A percentile compares a stretch with the other conserved stretches of the same genome.
These are phyloP conservation scores for Pelomyxa schiedti DNA, from an alignment of 78 protist genomes.

Conservation along the genomic window DNA sequence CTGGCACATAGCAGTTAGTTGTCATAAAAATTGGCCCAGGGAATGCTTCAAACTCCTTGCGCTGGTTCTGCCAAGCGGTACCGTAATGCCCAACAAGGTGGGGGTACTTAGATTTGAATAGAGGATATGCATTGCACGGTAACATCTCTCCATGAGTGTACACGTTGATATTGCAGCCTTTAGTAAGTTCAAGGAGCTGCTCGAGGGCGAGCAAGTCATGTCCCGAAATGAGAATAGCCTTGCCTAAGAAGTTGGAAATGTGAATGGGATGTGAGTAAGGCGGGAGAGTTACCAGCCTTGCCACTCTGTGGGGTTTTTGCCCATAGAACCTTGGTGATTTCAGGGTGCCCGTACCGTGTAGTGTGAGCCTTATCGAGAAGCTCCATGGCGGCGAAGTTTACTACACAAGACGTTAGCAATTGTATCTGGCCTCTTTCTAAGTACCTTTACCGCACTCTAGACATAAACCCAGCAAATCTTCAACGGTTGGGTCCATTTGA, in stretches of 20 bases:
- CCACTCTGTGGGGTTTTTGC: background rate
- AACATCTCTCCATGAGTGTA: slow-evolving; percentile 89
- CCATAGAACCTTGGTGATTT: background rate
- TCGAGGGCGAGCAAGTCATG: background rate
- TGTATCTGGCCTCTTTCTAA: too few species aligned
- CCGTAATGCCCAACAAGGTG: slow-evolving; percentile 65
- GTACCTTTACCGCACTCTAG: slow-evolving; percentile 33
- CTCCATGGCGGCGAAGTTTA: background rate
- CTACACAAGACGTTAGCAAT: too few species aligned
- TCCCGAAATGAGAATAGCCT: background rate
- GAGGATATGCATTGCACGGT: slow-evolving; percentile 71
- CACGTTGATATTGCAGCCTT: slow-evolving; percentile 42
- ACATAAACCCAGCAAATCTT: slow-evolving; percentile 3
- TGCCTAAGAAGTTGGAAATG: background rate
- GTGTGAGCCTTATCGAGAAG: background rate
- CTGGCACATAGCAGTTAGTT: slow-evolving; percentile 70
- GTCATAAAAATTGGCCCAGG: slow-evolving; percentile 79
- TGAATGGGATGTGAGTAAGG: too few species aligned
- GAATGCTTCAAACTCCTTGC: slow-evolving; percentile 38
- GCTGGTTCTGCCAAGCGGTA: slow-evolving; percentile 77
- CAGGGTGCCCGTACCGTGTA: background rate
- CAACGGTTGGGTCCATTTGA: background rate
- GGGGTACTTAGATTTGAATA: too few species aligned
- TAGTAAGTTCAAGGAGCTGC: background rate
- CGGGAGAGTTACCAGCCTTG: too few species aligned